Conservation (phyloP, 1,284 basidiomycete species). For the Sporisorium reilianum region DNA sequence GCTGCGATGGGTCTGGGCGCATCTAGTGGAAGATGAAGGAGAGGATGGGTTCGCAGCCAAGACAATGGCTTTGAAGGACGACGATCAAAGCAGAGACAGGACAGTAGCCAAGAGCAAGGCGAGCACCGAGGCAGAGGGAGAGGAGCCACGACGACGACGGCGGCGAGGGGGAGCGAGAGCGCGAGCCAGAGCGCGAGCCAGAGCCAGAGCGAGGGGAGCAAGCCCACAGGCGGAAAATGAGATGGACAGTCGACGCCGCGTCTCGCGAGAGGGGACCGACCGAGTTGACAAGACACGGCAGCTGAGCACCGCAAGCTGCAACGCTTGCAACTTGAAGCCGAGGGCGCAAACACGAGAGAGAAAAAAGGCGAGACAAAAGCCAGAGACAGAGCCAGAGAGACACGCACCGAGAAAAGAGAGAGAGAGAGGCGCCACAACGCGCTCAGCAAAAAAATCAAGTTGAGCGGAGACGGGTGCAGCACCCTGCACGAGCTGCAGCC, state of each 20-base stretch:
- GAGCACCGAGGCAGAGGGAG: no score
- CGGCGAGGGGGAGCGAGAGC: no score
- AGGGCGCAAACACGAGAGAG: neutral
- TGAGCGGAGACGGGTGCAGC: conserved; percentile 28
- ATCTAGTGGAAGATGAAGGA: neutral
- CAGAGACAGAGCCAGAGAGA: neutral
- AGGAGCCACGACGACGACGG: no score
- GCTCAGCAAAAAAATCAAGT: neutral
- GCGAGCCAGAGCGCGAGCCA: no score
- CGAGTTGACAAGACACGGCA: neutral
- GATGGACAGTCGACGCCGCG: neutral
- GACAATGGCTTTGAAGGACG: conserved; percentile 3
- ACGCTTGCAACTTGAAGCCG: neutral
- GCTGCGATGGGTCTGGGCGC: neutral
- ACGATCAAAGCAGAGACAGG: conserved; percentile 19
- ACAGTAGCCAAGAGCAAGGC: conserved; percentile 16
- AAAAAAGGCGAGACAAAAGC: conserved; percentile 1
- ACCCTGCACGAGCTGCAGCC: conserved; percentile 31
- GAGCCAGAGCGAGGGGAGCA: neutral
- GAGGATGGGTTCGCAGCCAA: conserved; percentile 1
- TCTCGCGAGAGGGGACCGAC: neutral
- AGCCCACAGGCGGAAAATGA: conserved; percentile 1
- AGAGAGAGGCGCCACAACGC: conserved; percentile 7
- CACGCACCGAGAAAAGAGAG: neutral
- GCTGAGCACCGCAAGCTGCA: neutral